phyloP scores from a whole-genome alignment of 192 early-diverging fungal genomes.

The Entophlyctis helioformis region DNA sequence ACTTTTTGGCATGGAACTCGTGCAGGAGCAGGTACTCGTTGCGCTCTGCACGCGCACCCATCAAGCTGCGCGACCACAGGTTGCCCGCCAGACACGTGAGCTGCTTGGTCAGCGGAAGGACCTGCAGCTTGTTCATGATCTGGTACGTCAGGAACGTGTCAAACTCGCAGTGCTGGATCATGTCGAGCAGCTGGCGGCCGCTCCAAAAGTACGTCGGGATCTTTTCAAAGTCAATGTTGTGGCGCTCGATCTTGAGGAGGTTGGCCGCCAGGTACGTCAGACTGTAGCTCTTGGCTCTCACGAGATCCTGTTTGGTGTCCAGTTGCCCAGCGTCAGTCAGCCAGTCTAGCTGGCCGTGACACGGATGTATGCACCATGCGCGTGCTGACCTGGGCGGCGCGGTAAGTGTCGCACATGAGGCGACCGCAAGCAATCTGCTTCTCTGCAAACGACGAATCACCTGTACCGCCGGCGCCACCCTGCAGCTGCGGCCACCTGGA shows the following conservation, averaged over 20 bases:
- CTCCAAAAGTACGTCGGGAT: conserved; percentile 58
- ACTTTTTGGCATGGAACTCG: conserved; percentile 87
- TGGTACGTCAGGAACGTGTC: conserved; percentile 69
- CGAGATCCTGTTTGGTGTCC: conserved; percentile 38
- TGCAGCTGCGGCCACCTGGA: conserved; percentile 76
- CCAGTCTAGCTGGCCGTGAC: background rate
- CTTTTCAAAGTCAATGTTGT: conserved; percentile 74
- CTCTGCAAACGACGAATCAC: conserved; percentile 66
- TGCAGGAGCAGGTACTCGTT: conserved; percentile 93
- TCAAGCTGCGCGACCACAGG: conserved; percentile 75
- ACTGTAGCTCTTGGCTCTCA: conserved; percentile 74
- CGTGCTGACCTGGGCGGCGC: conserved; percentile 52
- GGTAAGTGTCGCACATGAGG: conserved; percentile 87
- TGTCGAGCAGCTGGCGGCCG: conserved; percentile 44
- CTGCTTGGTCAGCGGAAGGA: conserved; percentile 83
- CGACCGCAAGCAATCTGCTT: conserved; percentile 70
- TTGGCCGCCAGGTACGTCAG: conserved; percentile 64
- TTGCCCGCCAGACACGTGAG: conserved; percentile 90
- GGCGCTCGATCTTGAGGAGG: conserved; percentile 66
- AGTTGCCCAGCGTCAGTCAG: background rate
- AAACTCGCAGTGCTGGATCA: conserved; percentile 68
- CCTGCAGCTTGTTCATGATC: conserved; percentile 83
- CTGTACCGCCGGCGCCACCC: conserved; percentile 62
- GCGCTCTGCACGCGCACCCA: conserved; percentile 80
- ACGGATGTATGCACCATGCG: background rate